These are phyloP conservation scores for Entomophthora muscae DNA, from an alignment of 371 early-diverging fungal genomes.

Conservation along the genomic window DNA sequence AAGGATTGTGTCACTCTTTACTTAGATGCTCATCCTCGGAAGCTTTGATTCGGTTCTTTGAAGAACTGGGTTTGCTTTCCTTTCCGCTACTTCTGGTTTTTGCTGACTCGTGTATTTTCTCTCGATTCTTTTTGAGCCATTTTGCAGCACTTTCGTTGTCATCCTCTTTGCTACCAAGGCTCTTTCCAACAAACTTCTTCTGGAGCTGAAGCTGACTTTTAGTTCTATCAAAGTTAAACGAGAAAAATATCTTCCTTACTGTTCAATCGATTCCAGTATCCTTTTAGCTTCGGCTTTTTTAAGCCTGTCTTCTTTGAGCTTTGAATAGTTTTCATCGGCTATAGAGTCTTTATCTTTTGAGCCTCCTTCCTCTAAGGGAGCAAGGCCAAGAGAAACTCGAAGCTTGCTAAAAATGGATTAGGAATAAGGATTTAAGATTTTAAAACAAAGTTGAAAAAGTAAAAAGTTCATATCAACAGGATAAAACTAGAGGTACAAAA, in stretches of 20 bases:
- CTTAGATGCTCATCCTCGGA: slow-evolving; percentile 26
- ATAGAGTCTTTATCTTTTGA: slow-evolving; percentile 25
- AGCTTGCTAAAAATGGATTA: no score
- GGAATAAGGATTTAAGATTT: no score
- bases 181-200: slow-evolving; percentile 42
- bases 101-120: slow-evolving; percentile 22
- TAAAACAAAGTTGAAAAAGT: no score
- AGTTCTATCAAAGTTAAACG: slow-evolving; percentile 24
- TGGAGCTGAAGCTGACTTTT: slow-evolving; percentile 33
- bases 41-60: slow-evolving; percentile 3
- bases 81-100: slow-evolving; percentile 23
- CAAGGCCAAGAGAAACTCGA: slow-evolving; percentile 48
- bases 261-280: slow-evolving; percentile 30
- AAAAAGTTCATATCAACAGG: no score
- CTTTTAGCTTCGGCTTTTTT: slow-evolving; percentile 25
- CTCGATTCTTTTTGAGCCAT: slow-evolving; percentile 20
- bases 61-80: background rate
- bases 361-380: slow-evolving; percentile 30
- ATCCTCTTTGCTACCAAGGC: slow-evolving; percentile 48
- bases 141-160: slow-evolving; percentile 43
- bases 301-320: slow-evolving; percentile 25
- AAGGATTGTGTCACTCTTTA: slow-evolving; percentile 11
- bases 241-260: slow-evolving; percentile 34
- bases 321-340: slow-evolving; percentile 45
- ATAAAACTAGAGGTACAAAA: no score